Conservation (phyloP, 176 grass and related monocot species). For the Carex kokanica region DNA sequence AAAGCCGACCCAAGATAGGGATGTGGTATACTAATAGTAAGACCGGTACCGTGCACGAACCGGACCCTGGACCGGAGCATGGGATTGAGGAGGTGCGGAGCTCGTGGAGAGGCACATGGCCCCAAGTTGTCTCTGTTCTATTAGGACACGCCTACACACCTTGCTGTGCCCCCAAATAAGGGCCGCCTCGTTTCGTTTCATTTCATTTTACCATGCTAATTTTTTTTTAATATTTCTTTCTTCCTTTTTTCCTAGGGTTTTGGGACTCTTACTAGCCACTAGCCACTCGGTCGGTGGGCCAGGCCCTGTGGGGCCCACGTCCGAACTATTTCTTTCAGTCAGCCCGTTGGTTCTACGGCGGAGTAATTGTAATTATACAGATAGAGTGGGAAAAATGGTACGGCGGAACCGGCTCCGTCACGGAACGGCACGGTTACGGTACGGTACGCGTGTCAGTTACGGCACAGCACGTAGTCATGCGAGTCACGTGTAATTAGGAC, state of each 20-base stretch:
- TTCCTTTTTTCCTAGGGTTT: background rate
- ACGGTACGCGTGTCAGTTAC: too few relatives aligned
- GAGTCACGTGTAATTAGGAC: too few relatives aligned
- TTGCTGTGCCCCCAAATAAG: background rate
- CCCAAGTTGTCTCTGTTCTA: conserved; percentile 13
- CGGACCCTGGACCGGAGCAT: conserved; percentile 6
- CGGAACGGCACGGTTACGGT: too few relatives aligned
- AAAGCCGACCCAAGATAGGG: conserved; percentile 6
- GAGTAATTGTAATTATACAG: too few relatives aligned
- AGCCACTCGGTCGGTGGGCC: background rate
- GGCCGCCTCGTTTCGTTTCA: background rate
- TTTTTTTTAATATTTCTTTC: background rate
- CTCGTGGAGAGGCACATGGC: conserved; percentile 15
- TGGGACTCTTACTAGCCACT: background rate
- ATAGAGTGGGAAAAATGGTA: too few relatives aligned
- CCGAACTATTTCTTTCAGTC: background rate
- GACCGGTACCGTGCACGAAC: background rate
- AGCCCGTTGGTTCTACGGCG: background rate
- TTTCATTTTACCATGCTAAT: background rate
- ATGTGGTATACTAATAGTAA: background rate
- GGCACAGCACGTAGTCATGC: too few relatives aligned
- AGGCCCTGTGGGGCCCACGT: background rate
- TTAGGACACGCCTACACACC: background rate
- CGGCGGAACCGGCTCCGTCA: too few relatives aligned
- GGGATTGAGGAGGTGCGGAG: background rate